Base-by-base conservation (phyloP, 192 early-diverging fungal genomes). In the Backusella circina region DNA sequence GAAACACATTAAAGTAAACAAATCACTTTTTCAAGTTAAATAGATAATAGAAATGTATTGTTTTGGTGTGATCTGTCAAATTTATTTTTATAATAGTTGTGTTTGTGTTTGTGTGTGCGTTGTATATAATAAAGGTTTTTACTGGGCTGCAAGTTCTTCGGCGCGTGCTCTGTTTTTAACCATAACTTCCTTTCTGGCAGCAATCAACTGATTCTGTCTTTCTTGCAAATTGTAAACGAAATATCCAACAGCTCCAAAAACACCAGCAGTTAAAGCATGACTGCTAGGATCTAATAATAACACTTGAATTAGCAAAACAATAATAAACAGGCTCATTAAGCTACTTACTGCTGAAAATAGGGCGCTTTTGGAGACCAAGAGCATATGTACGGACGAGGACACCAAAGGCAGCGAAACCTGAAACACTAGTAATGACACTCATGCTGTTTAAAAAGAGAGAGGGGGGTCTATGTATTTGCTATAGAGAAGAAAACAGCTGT, bases 341-440 rank as follows among this genome's bases (percentile, higher is more conserved):
- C 18, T 47, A 72, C 75, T 76, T 67, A 84, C 83, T 76, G 38
- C 79, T 76, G 31, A 80, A 70, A 16, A 84, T n/a, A 39, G 83
- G 80, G 65, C 81, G 77, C 70, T 82, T 82, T 51, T 84, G 78
- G 33, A 84, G 39, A 18, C 77, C 83, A 50, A 84, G 73, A 67
- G 83, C 81, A 65, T 80, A 79, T 37, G 78, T 79, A 54, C 83
- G 81, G 51, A 84, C 80, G 69, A 78, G 72, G 30, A 84, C 76
- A 74, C 83, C 83, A 69, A 84, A 76, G 41, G 81, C 78, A 31
- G 81, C 81, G 37, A 79, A 84, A 33, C 83, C 83, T 68, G 81
- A 80, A 70, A 84, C 70, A 41, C 70, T 75, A 66, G 67, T 69
- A 70, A 78, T 69, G 13, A 82, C 31, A 70, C 71, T 72, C 79